Evolutionary conservation across 495 filamentous ascomycete species (phyloP).

Genomic region (Penicilliopsis zonata): DNA sequence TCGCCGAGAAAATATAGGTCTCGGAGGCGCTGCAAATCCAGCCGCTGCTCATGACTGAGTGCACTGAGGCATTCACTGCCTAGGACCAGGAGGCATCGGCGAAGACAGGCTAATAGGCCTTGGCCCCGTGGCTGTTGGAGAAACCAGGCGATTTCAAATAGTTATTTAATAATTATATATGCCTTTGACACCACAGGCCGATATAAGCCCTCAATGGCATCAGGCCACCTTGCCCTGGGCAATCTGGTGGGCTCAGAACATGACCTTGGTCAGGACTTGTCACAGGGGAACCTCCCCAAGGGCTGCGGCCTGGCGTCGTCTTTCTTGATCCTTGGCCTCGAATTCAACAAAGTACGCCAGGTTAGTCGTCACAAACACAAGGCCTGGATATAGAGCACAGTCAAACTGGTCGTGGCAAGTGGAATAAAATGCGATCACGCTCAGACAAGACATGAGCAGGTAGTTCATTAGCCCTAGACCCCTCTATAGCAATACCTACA

Average conservation of each 20-base stretch:
- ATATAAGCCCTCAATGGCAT: not conserved
- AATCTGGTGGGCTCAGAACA: slow-evolving; percentile 1
- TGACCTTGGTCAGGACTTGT: not conserved
- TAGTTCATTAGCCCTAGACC: not conserved
- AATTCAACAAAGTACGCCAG: slow-evolving; percentile 6
- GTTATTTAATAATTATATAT: not conserved
- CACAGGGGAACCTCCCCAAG: not conserved
- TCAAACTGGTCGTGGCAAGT: slow-evolving; percentile 6
- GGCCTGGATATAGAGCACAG: slow-evolving; percentile 2
- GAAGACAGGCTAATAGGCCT: not conserved
- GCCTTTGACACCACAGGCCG: not conserved
- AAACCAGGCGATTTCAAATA: not conserved
- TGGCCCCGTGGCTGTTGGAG: not conserved
- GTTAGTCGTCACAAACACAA: slow-evolving; percentile 4
- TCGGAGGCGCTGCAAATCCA: not conserved
- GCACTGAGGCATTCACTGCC: not conserved
- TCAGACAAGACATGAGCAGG: slow-evolving; percentile 1
- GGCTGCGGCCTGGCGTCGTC: not conserved
- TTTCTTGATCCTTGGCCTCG: slow-evolving; percentile 5
- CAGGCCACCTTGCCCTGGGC: not conserved
- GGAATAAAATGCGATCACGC: slow-evolving; percentile 3
- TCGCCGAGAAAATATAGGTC: not conserved
- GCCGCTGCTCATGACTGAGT: not conserved
- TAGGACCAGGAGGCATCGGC: not conserved
- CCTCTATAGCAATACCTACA: not conserved